phyloP scores from a whole-genome alignment of 352 stramenopile species.

The Pythium scleroteichum region DNA sequence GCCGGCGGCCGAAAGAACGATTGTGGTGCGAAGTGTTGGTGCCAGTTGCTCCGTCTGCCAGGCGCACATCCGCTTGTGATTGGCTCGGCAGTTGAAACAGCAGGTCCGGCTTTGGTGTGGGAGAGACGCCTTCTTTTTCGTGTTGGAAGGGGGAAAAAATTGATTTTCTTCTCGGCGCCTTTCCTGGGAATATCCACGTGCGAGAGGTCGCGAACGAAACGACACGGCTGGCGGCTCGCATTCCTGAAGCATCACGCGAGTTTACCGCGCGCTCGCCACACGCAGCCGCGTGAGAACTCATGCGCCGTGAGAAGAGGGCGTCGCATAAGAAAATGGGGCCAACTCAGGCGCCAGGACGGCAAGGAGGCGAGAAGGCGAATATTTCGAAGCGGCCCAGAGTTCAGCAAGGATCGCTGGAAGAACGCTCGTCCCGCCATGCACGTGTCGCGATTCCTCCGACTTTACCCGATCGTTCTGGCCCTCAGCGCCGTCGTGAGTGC shows the following conservation, averaged over 20 bases:
- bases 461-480: constrained; percentile 23
- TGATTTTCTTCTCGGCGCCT: background rate
- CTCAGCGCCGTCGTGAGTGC: constrained; percentile 12
- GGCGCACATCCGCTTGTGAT: constrained; percentile 1
- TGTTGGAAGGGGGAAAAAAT: background rate
- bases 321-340: background rate
- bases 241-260: background rate
- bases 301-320: background rate
- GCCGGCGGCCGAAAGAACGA: constrained; percentile 7
- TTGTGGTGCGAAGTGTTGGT: constrained; percentile 5
- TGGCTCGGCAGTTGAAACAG: constrained; percentile 6
- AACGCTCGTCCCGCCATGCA: background rate
- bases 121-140: constrained; percentile 3
- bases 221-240: too few species aligned
- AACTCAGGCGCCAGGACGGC: constrained; percentile 4
- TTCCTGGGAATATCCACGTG: background rate
- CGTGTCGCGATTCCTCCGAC: constrained; percentile 2
- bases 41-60: constrained; percentile 15
- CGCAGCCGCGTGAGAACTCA: background rate
- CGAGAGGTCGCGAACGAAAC: too few species aligned
- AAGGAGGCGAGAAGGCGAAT: constrained; percentile 1
- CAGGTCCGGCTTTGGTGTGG: constrained; percentile 8
- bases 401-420: constrained; percentile 1
- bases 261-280: background rate
- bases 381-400: constrained; percentile 1